A percentile compares a stretch with the other conserved stretches of the same genome.
Conservation (phyloP, 78 protist genomes). For the Cyanophora paradoxa region DNA sequence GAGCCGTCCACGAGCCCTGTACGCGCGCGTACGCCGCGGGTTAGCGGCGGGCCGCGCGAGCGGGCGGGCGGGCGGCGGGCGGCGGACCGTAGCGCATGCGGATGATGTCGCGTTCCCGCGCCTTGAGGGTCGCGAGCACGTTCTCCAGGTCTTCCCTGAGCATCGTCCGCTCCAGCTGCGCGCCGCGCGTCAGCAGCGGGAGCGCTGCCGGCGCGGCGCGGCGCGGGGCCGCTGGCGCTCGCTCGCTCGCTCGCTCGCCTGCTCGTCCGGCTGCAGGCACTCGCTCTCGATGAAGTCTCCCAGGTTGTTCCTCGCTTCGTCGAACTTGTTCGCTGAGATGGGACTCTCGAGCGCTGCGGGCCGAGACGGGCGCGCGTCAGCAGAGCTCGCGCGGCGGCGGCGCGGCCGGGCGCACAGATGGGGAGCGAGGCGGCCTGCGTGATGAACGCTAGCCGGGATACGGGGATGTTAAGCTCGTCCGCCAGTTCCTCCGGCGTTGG, state of each 20-base stretch:
- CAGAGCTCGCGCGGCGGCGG: slow-evolving; percentile 1
- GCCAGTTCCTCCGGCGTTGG: slow-evolving; percentile 9
- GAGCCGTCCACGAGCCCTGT: slow-evolving; percentile 1
- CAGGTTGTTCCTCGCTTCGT: not conserved
- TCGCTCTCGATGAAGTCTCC: not conserved
- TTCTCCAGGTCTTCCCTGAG: not conserved
- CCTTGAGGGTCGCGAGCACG: not conserved
- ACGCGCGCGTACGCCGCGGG: too few species aligned
- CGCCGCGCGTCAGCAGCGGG: not conserved
- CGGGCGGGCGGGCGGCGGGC: too few species aligned
- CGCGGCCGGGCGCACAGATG: too few species aligned
- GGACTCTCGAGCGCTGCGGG: not conserved
- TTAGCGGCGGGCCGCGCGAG: too few species aligned
- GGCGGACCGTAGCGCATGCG: slow-evolving; percentile 7
- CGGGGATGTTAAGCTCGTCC: not conserved
- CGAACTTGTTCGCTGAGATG: not conserved
- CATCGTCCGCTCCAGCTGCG: not conserved
- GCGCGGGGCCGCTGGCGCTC: not conserved
- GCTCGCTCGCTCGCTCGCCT: not conserved
- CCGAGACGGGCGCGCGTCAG: not conserved
- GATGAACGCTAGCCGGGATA: not conserved
- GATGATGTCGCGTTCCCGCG: not conserved
- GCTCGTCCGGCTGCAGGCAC: not conserved
- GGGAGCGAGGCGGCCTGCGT: too few species aligned
- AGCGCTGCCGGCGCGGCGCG: not conserved